These are phyloP conservation scores for Paramyrothecium roridum DNA, from an alignment of 2,329 filamentous ascomycete genomes.

Conservation along the genomic window DNA sequence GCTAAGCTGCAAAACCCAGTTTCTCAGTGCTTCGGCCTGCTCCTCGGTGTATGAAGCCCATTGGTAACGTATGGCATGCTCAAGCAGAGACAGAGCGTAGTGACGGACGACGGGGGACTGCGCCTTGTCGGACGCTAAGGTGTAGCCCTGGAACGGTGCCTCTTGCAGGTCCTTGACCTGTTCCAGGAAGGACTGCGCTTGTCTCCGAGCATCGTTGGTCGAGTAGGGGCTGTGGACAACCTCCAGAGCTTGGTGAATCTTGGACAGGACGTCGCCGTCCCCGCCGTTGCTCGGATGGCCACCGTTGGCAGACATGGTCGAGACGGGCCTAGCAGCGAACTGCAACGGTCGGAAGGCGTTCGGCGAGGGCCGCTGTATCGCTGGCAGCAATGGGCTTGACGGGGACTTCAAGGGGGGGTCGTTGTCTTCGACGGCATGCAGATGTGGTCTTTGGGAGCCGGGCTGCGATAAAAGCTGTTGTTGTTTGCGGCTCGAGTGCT, in stretches of 20 bases:
- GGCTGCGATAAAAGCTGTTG: background rate
- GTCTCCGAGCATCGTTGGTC: constrained; percentile 73
- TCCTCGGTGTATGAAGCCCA: constrained; percentile 71
- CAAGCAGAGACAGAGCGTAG: constrained; percentile 88
- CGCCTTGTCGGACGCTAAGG: constrained; percentile 69
- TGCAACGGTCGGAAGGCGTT: background rate
- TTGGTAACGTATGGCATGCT: constrained; percentile 82
- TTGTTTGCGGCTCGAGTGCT: background rate
- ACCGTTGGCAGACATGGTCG: constrained; percentile 36
- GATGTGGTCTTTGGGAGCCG: background rate
- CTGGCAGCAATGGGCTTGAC: background rate
- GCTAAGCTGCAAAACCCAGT: constrained; percentile 77
- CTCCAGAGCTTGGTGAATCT: constrained; percentile 81
- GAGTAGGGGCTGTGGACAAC: constrained; percentile 82
- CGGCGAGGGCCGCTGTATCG: background rate
- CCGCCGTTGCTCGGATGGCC: constrained; percentile 29
- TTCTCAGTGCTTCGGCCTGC: constrained; percentile 66
- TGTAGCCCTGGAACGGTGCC: constrained; percentile 82
- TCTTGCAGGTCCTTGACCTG: constrained; percentile 74
- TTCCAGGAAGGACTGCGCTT: constrained; percentile 85
- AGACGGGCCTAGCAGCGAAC: background rate
- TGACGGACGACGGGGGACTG: constrained; percentile 84
- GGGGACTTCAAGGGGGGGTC: background rate
- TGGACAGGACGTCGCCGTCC: constrained; percentile 49
- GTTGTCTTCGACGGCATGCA: background rate